Evolutionary conservation across 768 basidiomycete genomes (phyloP).

Genomic region (Naematelia encephala): DNA sequence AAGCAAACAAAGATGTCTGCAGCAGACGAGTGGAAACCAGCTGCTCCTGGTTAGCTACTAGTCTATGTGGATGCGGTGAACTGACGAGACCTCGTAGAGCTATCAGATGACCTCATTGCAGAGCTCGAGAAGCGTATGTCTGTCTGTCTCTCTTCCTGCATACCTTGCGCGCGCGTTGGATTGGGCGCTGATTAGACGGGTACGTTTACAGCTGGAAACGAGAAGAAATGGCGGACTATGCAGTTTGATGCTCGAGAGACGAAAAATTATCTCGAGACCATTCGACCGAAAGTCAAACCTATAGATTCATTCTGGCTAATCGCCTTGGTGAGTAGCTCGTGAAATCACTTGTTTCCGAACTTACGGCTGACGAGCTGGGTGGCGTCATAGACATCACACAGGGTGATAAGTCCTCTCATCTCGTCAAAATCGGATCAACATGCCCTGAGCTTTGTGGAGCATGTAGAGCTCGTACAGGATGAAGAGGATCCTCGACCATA

Average conservation of each 20-base stretch:
- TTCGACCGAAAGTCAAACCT: constrained; percentile 27
- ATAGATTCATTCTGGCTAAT: constrained; percentile 45
- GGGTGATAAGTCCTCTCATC: constrained; percentile 2
- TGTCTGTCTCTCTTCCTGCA: not conserved
- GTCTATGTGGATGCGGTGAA: not conserved
- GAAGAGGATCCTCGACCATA: constrained; percentile 71
- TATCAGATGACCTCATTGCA: constrained; percentile 14
- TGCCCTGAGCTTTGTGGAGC: constrained; percentile 78
- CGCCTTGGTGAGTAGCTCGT: constrained; percentile 27
- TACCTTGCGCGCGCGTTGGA: not conserved
- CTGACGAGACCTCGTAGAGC: constrained; percentile 8
- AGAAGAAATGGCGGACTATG: constrained; percentile 20
- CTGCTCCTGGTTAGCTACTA: not conserved
- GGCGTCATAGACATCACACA: not conserved
- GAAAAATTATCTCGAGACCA: constrained; percentile 16
- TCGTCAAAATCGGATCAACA: constrained; percentile 61
- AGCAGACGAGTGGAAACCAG: not conserved
- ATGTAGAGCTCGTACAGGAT: constrained; percentile 78
- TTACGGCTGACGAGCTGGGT: not conserved
- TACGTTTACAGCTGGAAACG: constrained; percentile 17
- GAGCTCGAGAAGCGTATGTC: constrained; percentile 27
- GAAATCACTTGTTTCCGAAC: not conserved
- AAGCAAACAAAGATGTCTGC: not conserved
- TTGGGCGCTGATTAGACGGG: not conserved
- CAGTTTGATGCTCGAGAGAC: constrained; percentile 23